Evolutionary conservation across 768 basidiomycete genomes (phyloP), one percentile per base, ranked within the genome.

Genomic region (Leccinum rimulosum): DNA sequence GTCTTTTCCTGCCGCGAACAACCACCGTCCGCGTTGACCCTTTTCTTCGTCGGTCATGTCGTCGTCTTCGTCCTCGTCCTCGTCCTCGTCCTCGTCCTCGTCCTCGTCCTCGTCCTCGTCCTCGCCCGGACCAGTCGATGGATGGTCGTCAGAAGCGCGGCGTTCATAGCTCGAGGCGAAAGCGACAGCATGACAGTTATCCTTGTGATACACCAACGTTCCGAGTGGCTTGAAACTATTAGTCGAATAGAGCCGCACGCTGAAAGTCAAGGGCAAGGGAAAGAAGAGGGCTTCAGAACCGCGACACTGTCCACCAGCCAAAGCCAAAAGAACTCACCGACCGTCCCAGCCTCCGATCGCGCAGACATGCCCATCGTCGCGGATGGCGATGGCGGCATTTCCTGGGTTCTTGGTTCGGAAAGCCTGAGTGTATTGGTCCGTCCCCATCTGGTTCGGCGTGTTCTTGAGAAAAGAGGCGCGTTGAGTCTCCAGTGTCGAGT

Each of bases 281-380:
- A 22, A 52, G 17, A n/a, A n/a, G 38, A n/a, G 38, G 1, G 17
- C 38, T 40, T 40, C 0, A 40, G 38, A 40, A n/a, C 28, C 4
- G n/a, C 10, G 11, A 56, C 28, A 45, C 45, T 17, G 28, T 22
- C 52, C 4, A 43, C 15, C 7, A n/a, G 45, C 11, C 31, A 30
- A 58, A 48, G 19, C 38, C 8, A n/a, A 28, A 15, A 12, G 49
- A 6, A 75, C 89, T 65, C 63, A 95, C 95, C 80, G 84, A 36
- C 96, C 95, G 62, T 98, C 95, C 73, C 88, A 17, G 49, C 95
- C 93, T 3, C 89, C 95, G 2, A 95, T 77, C 0, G 94, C 95
- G 64, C 94, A 89, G 0, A 98, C 83, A 22, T 82, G 81, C 0
- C 87, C 92, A 63, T 91, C 87, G 36, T 84, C 80, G 53, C 70